Evolutionary conservation across 495 filamentous ascomycete species (phyloP).

Genomic region (Talaromyces nanjingensis): DNA sequence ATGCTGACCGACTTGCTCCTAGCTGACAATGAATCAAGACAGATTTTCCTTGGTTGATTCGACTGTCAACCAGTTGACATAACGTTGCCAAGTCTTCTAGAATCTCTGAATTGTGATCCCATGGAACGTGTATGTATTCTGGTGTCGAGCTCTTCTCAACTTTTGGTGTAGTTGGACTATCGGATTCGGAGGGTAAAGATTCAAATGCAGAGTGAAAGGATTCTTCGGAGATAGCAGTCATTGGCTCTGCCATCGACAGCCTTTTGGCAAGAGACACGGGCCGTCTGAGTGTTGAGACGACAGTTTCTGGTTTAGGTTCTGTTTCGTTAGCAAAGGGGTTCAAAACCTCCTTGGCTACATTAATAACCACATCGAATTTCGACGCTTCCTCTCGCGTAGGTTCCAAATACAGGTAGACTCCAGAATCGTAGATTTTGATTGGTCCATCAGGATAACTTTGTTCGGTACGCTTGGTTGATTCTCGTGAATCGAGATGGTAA

Average conservation of each 20-base stretch:
- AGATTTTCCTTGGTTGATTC: constrained; percentile 71
- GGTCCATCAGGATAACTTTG: constrained; percentile 91
- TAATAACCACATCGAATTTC: constrained; percentile 86
- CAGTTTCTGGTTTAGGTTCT: constrained; percentile 28
- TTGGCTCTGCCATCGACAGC: constrained; percentile 50
- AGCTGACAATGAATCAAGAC: constrained; percentile 94
- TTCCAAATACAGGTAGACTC: constrained; percentile 88
- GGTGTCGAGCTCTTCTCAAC: constrained; percentile 44
- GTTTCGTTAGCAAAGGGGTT: constrained; percentile 63
- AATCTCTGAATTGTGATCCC: constrained; percentile 98
- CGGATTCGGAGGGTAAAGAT: constrained; percentile 21
- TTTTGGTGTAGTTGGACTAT: constrained; percentile 52
- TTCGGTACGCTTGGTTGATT: constrained; percentile 51
- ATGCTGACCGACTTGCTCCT: constrained; percentile 93
- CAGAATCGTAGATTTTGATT: constrained; percentile 84
- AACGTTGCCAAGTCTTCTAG: constrained; percentile 74
- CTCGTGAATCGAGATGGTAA: constrained; percentile 66
- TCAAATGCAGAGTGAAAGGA: constrained; percentile 73
- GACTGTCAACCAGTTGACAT: constrained; percentile 81
- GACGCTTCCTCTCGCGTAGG: constrained; percentile 79
- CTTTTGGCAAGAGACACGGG: constrained; percentile 29
- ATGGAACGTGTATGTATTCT: constrained; percentile 92
- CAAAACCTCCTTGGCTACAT: constrained; percentile 87
- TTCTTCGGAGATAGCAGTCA: constrained; percentile 60
- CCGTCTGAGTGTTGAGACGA: constrained; percentile 34